phyloP scores from a whole-genome alignment of 2,329 filamentous ascomycete species.

The Xylaria sp. region DNA sequence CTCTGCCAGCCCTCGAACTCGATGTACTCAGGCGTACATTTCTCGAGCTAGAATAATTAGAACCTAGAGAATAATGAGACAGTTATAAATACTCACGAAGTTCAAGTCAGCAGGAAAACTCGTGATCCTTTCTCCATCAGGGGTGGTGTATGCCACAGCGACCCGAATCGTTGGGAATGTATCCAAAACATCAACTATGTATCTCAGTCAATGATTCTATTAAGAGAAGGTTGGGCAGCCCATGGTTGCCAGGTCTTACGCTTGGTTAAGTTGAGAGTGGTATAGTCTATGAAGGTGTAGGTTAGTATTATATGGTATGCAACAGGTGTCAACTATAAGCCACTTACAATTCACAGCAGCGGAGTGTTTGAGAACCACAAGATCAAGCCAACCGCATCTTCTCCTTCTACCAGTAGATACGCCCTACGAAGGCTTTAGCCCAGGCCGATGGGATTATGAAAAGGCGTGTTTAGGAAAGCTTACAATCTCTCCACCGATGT shows the following conservation, averaged over 20 bases:
- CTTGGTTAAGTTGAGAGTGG: conserved; percentile 47
- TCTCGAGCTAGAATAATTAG: conserved; percentile 55
- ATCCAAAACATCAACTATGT: conserved; percentile 65
- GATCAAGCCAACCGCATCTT: conserved; percentile 36
- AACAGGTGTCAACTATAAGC: background rate
- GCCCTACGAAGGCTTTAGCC: conserved; percentile 31
- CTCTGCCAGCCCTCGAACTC: conserved; percentile 67
- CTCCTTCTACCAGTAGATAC: conserved; percentile 59
- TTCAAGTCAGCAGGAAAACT: conserved; percentile 63
- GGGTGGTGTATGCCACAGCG: conserved; percentile 65
- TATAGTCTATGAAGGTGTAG: conserved; percentile 30
- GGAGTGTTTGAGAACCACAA: conserved; percentile 39
- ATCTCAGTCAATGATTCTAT: background rate
- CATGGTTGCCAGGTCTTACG: conserved; percentile 35
- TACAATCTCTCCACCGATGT: conserved; percentile 49
- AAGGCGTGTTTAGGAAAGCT: background rate
- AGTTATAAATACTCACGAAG: conserved; percentile 12
- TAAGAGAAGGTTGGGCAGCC: background rate
- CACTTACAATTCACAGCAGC: conserved; percentile 35
- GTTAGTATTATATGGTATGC: conserved; percentile 8
- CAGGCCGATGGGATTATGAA: background rate
- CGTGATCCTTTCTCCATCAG: conserved; percentile 48
- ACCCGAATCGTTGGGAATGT: conserved; percentile 69
- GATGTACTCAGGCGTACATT: conserved; percentile 60
- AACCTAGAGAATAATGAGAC: background rate